Percentiles rank a stretch among this genome's conserved stretches.
These are phyloP conservation scores for Cryphonectria parasitica DNA, from an alignment of 2,329 filamentous ascomycete species.

Conservation along the genomic window DNA sequence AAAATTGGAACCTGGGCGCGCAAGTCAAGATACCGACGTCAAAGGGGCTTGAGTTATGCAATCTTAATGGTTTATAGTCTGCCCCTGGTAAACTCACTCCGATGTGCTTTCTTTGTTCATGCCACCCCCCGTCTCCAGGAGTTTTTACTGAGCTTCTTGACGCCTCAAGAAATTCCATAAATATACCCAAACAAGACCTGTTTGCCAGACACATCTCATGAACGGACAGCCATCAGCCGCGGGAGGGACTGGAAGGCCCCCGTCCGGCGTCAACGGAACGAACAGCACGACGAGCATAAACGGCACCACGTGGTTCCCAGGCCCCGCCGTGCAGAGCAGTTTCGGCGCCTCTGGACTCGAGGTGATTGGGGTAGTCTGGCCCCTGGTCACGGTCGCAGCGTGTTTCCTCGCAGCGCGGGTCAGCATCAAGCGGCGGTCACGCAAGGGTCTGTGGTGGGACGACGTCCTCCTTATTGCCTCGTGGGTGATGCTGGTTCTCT, in stretches of 20 bases:
- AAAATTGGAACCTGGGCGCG: not conserved
- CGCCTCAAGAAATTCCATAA: not conserved
- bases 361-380: slow-evolving; percentile 7
- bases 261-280: not conserved
- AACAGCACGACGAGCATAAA: slow-evolving; percentile 1
- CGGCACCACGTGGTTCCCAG: not conserved
- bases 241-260: not conserved
- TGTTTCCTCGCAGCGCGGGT: slow-evolving; percentile 20
- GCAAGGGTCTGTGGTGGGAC: slow-evolving; percentile 26
- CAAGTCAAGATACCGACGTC: not conserved
- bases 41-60: not conserved
- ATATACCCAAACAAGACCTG: not conserved
- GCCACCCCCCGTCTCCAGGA: no score
- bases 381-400: slow-evolving; percentile 8
- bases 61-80: not conserved
- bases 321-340: not conserved
- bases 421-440: slow-evolving; percentile 17
- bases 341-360: slow-evolving; percentile 8
- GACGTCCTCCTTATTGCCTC: slow-evolving; percentile 23
- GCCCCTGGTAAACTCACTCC: not conserved
- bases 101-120: not conserved
- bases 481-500: slow-evolving; percentile 23
- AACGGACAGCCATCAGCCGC: not conserved
- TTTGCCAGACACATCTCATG: not conserved
- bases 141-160: not conserved